Evolutionary conservation across 139 green algal species (phyloP).

Genomic region (Coccomyxa sp.): DNA sequence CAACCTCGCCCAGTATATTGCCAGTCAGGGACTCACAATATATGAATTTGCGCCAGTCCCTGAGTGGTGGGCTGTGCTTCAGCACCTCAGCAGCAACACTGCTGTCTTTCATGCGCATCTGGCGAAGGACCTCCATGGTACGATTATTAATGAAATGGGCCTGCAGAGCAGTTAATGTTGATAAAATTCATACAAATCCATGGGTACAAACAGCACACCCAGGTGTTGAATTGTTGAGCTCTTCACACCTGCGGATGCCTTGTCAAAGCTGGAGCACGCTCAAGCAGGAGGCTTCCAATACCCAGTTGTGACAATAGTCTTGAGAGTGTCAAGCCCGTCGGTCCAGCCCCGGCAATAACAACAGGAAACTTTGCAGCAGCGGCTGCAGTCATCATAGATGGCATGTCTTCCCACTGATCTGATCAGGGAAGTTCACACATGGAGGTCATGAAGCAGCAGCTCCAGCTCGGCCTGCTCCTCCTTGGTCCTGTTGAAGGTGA

Average conservation of each 20-base stretch:
- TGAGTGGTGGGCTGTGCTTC: constrained; percentile 52
- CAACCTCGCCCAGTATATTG: constrained; percentile 62
- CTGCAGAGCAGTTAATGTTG: neutral
- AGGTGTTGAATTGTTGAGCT: neutral
- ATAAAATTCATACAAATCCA: neutral
- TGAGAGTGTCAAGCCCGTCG: constrained; percentile 67
- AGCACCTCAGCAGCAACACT: constrained; percentile 25
- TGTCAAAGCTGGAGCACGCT: constrained; percentile 35
- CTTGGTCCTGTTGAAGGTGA: neutral
- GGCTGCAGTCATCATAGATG: neutral
- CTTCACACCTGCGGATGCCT: constrained; percentile 36
- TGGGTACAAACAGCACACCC: neutral
- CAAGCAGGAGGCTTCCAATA: constrained; percentile 61
- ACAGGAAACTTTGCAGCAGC: constrained; percentile 47
- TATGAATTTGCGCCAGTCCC: constrained; percentile 79
- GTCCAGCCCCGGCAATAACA: constrained; percentile 72
- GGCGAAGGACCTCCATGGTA: constrained; percentile 58
- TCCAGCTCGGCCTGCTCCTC: constrained; percentile 22
- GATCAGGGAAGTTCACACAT: neutral
- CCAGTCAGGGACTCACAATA: constrained; percentile 68
- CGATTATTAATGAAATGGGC: constrained; percentile 92
- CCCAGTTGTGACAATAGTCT: constrained; percentile 60
- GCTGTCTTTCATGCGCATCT: constrained; percentile 6
- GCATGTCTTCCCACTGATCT: neutral
- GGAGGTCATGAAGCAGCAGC: constrained; percentile 24